Evolutionary conservation across 2,329 filamentous ascomycete genomes (phyloP).

Genomic region (Colletotrichum liriopes): DNA sequence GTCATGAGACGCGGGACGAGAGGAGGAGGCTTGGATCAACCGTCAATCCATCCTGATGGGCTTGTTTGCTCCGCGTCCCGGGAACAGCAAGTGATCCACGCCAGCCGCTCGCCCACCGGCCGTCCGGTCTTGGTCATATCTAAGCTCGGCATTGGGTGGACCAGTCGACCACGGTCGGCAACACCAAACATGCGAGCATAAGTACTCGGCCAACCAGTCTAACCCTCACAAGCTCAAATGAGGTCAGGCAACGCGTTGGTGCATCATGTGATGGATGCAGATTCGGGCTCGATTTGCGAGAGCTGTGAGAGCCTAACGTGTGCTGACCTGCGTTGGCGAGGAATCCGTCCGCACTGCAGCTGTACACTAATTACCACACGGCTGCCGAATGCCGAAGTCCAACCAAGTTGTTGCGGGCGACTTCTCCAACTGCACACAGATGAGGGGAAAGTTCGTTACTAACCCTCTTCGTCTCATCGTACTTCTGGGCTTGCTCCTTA

Average conservation of each 20-base stretch:
- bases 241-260: neutral
- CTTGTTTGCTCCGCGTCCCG: conserved; percentile 30
- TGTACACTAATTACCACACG: neutral
- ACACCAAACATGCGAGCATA: conserved; percentile 12
- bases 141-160: conserved; percentile 3
- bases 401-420: neutral
- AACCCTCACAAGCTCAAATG: neutral
- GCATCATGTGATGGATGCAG: conserved; percentile 12
- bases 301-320: conserved; percentile 3
- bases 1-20: conserved; percentile 21
- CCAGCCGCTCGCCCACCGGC: conserved; percentile 17
- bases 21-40: conserved; percentile 27
- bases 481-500: neutral
- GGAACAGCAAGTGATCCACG: conserved; percentile 37
- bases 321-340: conserved; percentile 3
- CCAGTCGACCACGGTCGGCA: neutral
- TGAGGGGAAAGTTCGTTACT: neutral
- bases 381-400: conserved; percentile 7
- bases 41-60: conserved; percentile 38
- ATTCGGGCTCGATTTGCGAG: conserved; percentile 26
- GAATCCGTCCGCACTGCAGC: neutral
- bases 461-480: no score
- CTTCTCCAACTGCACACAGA: conserved; percentile 6
- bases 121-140: conserved; percentile 10
- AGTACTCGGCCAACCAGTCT: conserved; percentile 1